These are phyloP conservation scores for Trichocladium antarcticum DNA, from an alignment of 495 filamentous ascomycete species.

Conservation along the genomic window DNA sequence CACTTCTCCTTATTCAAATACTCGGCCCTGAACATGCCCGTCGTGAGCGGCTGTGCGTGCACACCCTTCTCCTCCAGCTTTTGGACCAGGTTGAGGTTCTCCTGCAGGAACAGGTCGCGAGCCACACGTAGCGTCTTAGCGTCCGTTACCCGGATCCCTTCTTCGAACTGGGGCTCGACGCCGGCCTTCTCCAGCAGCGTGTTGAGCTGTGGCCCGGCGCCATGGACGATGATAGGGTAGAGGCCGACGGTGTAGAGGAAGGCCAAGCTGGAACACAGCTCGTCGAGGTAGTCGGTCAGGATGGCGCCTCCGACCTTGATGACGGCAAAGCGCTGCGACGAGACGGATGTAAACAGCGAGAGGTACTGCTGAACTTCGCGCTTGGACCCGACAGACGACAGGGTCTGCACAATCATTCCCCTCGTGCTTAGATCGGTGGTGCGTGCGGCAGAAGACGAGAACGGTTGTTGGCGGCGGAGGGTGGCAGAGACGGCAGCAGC, in stretches of 20 bases:
- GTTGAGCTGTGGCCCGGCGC: constrained; percentile 93
- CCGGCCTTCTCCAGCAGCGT: constrained; percentile 83
- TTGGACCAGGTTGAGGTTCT: constrained; percentile 92
- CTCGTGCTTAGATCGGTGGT: constrained; percentile 51
- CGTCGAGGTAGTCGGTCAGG: constrained; percentile 87
- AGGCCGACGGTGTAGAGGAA: constrained; percentile 94
- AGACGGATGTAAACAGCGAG: constrained; percentile 93
- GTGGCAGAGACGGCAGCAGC: constrained; percentile 18
- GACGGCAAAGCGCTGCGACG: constrained; percentile 94
- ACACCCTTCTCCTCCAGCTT: constrained; percentile 86
- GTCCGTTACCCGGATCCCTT: constrained; percentile 92
- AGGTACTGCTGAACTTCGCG: constrained; percentile 97
- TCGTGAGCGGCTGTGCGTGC: constrained; percentile 80
- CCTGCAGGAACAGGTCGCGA: constrained; percentile 82
- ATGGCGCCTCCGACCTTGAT: constrained; percentile 99
- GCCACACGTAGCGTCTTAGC: constrained; percentile 89
- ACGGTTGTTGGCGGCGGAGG: constrained; percentile 15
- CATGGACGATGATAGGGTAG: constrained; percentile 93
- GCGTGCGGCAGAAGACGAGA: constrained; percentile 30
- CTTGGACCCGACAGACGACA: constrained; percentile 95
- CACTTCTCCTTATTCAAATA: constrained; percentile 94
- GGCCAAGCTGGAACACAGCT: constrained; percentile 73
- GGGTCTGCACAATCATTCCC: constrained; percentile 81
- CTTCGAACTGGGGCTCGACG: constrained; percentile 91
- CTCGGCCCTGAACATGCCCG: constrained; percentile 88